Base-by-base conservation (phyloP, 148 eudicot genomes). In the Diospyros kaki region DNA sequence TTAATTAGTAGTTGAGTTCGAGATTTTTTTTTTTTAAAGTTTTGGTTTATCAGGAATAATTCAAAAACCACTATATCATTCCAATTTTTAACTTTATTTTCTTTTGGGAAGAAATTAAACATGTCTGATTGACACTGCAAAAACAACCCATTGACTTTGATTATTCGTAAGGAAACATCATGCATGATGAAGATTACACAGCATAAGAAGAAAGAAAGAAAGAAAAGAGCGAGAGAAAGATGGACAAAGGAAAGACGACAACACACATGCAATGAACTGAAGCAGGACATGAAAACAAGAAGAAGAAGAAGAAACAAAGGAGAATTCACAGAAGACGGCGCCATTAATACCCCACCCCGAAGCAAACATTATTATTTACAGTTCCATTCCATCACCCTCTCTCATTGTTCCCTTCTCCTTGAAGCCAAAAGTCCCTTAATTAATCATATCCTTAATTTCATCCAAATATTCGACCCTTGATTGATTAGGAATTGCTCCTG, bases 401-500 rank as follows among this genome's bases (percentile, higher is more conserved):
- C 28, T 28, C 28, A 28, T 28, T 28, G 28, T 28, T 28, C 28
- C 28, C 28, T 28, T 28, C 28, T 28, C 28, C 28, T 28, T 28
- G 28, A 28, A 28, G 28, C 28, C 28, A 28, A 28, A 28, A 28
- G 28, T 28, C 28, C 28, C 28, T 28, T 28, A 28, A 28, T 28
- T 28, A 28, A 28, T 28, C 28, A 28, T 28, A 28, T 28, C 28
- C 28, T 28, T 28, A 28, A 28, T 28, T 28, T 28, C 28, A 28
- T 28, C 28, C 28, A 28, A 28, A 28, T 28, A 28, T 28, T 28
- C 28, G 28, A 28, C 28, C 28, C 28, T 28, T 28, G 28, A 0
- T 28, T 28, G 2, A 42, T 80, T 68, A 85, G 64, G 88, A 79
- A 62, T 60, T 81, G 86, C 90, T 85, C 42, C 86, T 85, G 86